Percentiles rank a stretch among this genome's conserved stretches.
phyloP scores from a whole-genome alignment of 768 basidiomycete species.

The Russula dissimulans region DNA sequence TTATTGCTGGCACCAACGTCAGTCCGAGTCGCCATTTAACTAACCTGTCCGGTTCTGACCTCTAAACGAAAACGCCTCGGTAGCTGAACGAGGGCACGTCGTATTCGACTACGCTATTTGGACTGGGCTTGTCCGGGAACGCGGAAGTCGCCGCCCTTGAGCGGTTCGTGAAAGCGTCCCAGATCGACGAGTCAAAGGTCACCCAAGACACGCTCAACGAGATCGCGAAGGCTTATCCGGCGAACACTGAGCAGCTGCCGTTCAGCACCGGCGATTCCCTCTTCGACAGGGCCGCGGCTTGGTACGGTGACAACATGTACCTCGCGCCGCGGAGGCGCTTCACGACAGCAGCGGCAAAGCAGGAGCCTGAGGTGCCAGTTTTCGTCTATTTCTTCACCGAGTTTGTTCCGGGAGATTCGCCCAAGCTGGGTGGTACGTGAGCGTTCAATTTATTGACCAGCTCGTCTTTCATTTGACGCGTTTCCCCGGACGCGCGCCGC shows the following conservation, averaged over 20 bases:
- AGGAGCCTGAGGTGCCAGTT: no score
- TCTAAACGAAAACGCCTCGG: slow-evolving; percentile 22
- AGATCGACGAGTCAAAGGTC: slow-evolving; percentile 46
- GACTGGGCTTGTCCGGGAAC: slow-evolving; percentile 31
- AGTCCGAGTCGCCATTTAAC: slow-evolving; percentile 23
- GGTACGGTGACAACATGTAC: slow-evolving; percentile 54
- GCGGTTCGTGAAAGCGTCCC: slow-evolving; percentile 37
- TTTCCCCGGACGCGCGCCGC: no score
- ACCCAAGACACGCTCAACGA: slow-evolving; percentile 33
- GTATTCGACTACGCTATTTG: slow-evolving; percentile 33
- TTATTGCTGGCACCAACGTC: slow-evolving; percentile 44
- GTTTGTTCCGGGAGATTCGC: no score
- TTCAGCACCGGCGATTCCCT: slow-evolving; percentile 30
- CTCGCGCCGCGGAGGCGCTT: slow-evolving; percentile 39
- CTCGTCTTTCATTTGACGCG: no score
- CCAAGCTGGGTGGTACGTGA: no score
- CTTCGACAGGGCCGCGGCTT: slow-evolving; percentile 34
- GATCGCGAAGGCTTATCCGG: slow-evolving; percentile 36
- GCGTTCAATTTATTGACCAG: no score
- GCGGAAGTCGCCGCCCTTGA: slow-evolving; percentile 38
- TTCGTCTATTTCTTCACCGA: no score
- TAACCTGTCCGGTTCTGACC: slow-evolving; percentile 40
- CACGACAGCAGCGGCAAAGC: no score
- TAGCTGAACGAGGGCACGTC: slow-evolving; percentile 47
- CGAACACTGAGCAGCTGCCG: slow-evolving; percentile 34